phyloP scores from a whole-genome alignment of 148 eudicot species.

The Dysphania ambrosioides region DNA sequence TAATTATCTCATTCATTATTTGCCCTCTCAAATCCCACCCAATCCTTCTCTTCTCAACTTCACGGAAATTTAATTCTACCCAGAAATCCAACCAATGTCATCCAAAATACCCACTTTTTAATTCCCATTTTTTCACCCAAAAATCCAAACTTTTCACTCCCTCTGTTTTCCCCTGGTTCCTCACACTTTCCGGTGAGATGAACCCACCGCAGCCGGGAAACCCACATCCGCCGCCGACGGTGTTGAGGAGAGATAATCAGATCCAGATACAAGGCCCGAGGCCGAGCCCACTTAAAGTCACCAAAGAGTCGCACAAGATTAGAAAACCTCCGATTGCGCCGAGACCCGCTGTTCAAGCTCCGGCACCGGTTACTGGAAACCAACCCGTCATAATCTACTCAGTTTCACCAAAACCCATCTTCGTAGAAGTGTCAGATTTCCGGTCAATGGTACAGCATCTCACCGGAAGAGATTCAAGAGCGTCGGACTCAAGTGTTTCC shows the following conservation, averaged over 20 bases:
- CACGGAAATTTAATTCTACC: background rate
- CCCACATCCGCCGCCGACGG: slow-evolving; percentile 24
- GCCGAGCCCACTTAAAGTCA: slow-evolving; percentile 58
- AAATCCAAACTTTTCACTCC: background rate
- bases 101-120: background rate
- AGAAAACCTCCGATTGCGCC: slow-evolving; percentile 53
- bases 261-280: slow-evolving; percentile 68
- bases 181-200: background rate
- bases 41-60: background rate
- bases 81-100: background rate
- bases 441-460: slow-evolving; percentile 62
- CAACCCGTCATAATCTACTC: slow-evolving; percentile 75
- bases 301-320: slow-evolving; percentile 62
- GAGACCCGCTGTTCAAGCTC: slow-evolving; percentile 9
- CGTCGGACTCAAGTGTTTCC: background rate
- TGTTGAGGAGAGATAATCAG: slow-evolving; percentile 30
- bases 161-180: background rate
- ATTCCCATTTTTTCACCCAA: too few relatives aligned
- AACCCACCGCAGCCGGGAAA: slow-evolving; percentile 7
- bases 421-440: slow-evolving; percentile 56
- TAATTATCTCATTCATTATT: background rate
- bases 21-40: slow-evolving; percentile 1
- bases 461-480: slow-evolving; percentile 41
- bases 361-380: slow-evolving; percentile 3
- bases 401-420: slow-evolving; percentile 66